Base-by-base conservation (phyloP, 768 basidiomycete genomes). In the Agaricus subrufescens region DNA sequence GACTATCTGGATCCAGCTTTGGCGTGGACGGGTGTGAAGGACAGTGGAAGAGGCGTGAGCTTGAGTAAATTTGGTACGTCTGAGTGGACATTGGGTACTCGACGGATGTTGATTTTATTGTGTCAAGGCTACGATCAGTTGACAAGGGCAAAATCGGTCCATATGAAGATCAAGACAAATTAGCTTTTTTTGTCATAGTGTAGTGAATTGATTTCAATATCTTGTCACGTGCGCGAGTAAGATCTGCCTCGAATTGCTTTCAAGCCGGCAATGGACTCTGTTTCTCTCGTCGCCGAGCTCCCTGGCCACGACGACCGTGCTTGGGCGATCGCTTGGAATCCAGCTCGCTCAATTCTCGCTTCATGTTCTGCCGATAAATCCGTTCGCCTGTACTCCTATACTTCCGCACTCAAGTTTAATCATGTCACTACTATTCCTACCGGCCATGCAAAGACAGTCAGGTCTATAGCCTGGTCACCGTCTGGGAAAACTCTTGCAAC, bases 351-450 rank as follows among this genome's bases (percentile, higher is more conserved):
- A 0, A 65, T 95, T 19, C 74, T 99, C 12, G 94, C 96, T 0
- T 94, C 94, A 4, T 99, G 95, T 67, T 98, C 96, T 4, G 85
- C 90, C 5, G 97, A 99, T 72, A 97, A 93, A 71, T 84, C 91
- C 2, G 87, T 98, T 54, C 81, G 94, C 42, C 71, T 98, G 46
- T 98, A 92, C 67, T 75, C 75, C 26, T 98, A 95, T 73, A 59
- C 65, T 42, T 61, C 69, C 26, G 34, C 68, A 49, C 58, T 56
- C 0, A 71, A 64, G 29, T 88, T 91, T 68, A 69, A 75, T 6
- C 75, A 82, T 50, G 64, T 84, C 31, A 76, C 83, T 1, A 82
- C 86, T 4, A 89, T 98, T 58, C 76, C 81, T 1, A 95, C 94
- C 0, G 91, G 86, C 6, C 97, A 99, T 67, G 77, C 81, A 7